Evolutionary conservation across 2,329 filamentous ascomycete genomes (phyloP), one percentile per base, ranked within the genome.

Genomic region (Saccharata proteae): DNA sequence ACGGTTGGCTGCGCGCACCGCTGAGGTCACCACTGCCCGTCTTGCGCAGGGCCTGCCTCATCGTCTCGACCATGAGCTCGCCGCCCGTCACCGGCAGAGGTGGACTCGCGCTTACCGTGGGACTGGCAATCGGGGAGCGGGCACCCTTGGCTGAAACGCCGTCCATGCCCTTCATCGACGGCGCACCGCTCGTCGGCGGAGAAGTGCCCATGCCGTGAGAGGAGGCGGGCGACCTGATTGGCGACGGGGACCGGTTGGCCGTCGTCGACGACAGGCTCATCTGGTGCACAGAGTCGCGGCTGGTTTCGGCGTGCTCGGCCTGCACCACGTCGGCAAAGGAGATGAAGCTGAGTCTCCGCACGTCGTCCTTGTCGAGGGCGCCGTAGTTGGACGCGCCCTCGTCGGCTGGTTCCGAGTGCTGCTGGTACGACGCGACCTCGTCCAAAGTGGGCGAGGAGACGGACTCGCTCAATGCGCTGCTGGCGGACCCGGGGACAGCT

Each of bases 251-350:
- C 24, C 80, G 74, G 65, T 57, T 57, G n/a, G 32, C 32, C 27
- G 48, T 52, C 51, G 39, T 80, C 49, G 74, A 74, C 6, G 77
- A 76, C 13, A 81, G 59, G 9, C 77, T 78, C 30, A 73, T 69
- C 37, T 79, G 59, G 50, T 84, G 76, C 35, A 81, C 65, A 34
- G 76, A 78, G 38, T 88, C 80, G 41, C 77, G 66, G 43, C 69
- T 76, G 27, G 70, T 65, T 21, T 75, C 70, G 17, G 72, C 73
- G 46, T 88, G 81, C 52, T 90, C 82, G 19, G 78, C 71, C 51
- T 93, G 84, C 23, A 96, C 84, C 7, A 96, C 84, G 47, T 96
- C 88, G 38, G 88, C 86, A 56, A 96, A 96, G 6, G 85, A 93
- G 51, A 96, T 93, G 60, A 96, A 96, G 53, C 81, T 90, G 39